phyloP scores from a whole-genome alignment of 2,329 filamentous ascomycete species.

The Sphaerulina vaccinii region DNA sequence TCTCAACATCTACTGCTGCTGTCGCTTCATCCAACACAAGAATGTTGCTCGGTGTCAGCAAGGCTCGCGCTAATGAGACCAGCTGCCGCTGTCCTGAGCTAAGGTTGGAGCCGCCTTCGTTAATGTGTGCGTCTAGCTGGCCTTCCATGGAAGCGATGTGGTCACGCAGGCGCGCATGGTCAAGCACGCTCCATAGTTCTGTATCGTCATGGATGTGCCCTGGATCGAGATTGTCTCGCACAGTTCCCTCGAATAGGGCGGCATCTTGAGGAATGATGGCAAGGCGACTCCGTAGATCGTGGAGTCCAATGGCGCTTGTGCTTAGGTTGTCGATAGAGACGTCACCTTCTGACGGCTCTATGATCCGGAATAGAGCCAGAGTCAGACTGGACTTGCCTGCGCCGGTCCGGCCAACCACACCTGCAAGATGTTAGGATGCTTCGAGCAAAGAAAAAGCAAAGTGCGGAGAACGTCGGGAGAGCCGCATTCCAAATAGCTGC shows the following conservation, averaged over 20 bases:
- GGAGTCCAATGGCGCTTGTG: constrained; percentile 82
- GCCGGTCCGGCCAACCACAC: constrained; percentile 95
- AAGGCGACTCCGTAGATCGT: constrained; percentile 83
- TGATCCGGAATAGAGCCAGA: constrained; percentile 89
- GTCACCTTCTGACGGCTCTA: constrained; percentile 77
- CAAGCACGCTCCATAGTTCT: constrained; percentile 81
- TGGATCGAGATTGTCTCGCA: constrained; percentile 94
- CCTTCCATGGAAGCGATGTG: constrained; percentile 84
- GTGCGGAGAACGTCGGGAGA: not conserved
- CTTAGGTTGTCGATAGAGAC: constrained; percentile 89
- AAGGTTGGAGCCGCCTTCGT: constrained; percentile 96
- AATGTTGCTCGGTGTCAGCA: constrained; percentile 95
- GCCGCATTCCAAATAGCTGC: too few species aligned
- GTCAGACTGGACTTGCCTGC: constrained; percentile 95
- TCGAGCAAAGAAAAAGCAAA: not conserved
- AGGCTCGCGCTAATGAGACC: constrained; percentile 85
- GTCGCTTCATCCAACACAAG: constrained; percentile 96
- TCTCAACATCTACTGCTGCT: constrained; percentile 68
- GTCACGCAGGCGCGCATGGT: constrained; percentile 90
- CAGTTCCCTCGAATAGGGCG: constrained; percentile 87
- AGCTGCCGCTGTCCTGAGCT: constrained; percentile 94
- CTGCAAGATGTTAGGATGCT: constrained; percentile 4
- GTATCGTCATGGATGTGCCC: constrained; percentile 94
- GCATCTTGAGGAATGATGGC: constrained; percentile 98
- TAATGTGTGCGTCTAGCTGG: constrained; percentile 82